Percentiles rank a stretch among this genome's conserved stretches.
phyloP scores from a whole-genome alignment of 768 basidiomycete genomes.

The Podaxis sp. region DNA sequence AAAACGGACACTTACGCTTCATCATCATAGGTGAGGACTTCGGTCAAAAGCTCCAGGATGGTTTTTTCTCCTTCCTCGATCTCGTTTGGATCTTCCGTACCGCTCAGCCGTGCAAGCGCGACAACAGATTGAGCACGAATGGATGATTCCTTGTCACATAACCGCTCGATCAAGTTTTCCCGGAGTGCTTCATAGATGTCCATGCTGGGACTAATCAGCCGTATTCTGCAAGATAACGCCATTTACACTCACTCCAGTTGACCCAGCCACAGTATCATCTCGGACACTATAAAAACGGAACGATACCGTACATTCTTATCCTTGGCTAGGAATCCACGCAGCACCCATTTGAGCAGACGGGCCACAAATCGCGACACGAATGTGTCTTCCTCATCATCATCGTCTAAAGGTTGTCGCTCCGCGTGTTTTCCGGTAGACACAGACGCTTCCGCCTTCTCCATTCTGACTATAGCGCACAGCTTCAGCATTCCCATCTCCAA shows the following conservation, averaged over 20 bases:
- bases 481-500: not conserved
- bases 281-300: conserved; percentile 74
- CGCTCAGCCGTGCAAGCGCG: conserved; percentile 76
- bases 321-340: conserved; percentile 84
- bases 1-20: conserved; percentile 44
- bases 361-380: conserved; percentile 64
- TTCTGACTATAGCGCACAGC: conserved; percentile 17
- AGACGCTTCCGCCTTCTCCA: conserved; percentile 26
- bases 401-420: conserved; percentile 34
- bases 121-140: conserved; percentile 85
- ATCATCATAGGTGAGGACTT: conserved; percentile 67
- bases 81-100: conserved; percentile 58
- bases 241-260: conserved; percentile 74
- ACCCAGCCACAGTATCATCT: conserved; percentile 80
- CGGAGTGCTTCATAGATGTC: conserved; percentile 72
- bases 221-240: not conserved
- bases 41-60: conserved; percentile 63
- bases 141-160: conserved; percentile 78
- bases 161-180: conserved; percentile 66
- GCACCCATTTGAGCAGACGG: conserved; percentile 64
- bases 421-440: conserved; percentile 13
- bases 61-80: conserved; percentile 44
- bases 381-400: conserved; percentile 59
- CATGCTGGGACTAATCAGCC: conserved; percentile 50
- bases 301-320: conserved; percentile 88